These are phyloP conservation scores for Vairimorpha ceranae DNA, from an alignment of 371 early-diverging fungal genomes.

Conservation along the genomic window DNA sequence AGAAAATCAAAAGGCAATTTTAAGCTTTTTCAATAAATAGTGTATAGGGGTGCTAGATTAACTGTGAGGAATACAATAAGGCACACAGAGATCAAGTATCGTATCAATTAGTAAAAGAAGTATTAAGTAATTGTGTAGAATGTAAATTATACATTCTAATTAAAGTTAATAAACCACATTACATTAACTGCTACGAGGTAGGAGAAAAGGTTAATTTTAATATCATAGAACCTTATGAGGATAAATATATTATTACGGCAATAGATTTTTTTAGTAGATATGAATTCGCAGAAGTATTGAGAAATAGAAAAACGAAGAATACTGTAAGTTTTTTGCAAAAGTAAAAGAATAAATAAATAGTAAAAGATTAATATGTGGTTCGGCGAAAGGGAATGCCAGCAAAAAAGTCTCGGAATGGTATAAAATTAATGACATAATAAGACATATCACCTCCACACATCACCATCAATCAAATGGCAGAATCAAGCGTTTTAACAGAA, in stretches of 20 bases:
- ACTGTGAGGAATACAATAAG: neutral
- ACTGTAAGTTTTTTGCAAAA: neutral
- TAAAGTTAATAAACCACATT: neutral
- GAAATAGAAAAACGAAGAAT: neutral
- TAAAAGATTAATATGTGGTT: neutral
- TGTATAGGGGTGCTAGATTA: neutral
- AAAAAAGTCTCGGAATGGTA: neutral
- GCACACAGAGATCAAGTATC: neutral
- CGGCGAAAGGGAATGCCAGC: neutral
- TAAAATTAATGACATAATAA: neutral
- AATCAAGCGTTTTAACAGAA: neutral
- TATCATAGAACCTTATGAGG: neutral
- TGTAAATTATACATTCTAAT: neutral
- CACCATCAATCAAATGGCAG: neutral
- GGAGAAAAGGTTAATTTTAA: neutral
- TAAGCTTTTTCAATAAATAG: neutral
- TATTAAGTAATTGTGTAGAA: neutral
- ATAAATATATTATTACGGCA: neutral
- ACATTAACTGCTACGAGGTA: neutral
- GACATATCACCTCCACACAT: neutral
- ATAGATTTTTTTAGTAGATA: conserved; percentile 2
- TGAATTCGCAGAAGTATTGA: neutral
- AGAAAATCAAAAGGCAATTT: neutral
- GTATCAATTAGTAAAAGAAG: neutral
- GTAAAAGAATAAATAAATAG: neutral